These are phyloP conservation scores for Colletotrichum agaves DNA, from an alignment of 2,329 filamentous ascomycete genomes.

Conservation along the genomic window DNA sequence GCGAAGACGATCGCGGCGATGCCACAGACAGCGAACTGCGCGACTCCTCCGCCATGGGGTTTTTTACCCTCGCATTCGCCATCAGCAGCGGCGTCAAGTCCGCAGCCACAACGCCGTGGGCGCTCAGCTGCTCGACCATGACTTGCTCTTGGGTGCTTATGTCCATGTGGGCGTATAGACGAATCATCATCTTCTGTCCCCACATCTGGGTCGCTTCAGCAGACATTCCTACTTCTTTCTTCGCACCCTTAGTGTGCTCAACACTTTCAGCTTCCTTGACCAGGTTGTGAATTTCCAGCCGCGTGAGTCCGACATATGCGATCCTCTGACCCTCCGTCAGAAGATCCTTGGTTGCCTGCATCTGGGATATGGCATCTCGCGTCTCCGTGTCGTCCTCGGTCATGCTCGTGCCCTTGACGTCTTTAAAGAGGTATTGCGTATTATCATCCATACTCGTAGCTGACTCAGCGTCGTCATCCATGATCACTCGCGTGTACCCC, in stretches of 20 bases:
- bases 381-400: constrained; percentile 81
- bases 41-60: constrained; percentile 77
- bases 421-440: constrained; percentile 93
- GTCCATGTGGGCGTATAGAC: constrained; percentile 95
- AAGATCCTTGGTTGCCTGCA: constrained; percentile 95
- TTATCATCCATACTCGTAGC: constrained; percentile 98
- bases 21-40: constrained; percentile 16
- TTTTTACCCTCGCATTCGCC: constrained; percentile 92
- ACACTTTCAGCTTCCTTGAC: constrained; percentile 73
- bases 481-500: constrained; percentile 93
- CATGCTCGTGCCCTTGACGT: constrained; percentile 68
- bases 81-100: constrained; percentile 90
- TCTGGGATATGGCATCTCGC: constrained; percentile 86
- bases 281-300: constrained; percentile 84
- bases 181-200: constrained; percentile 98
- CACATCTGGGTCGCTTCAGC: constrained; percentile 91
- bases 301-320: constrained; percentile 91
- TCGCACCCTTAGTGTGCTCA: constrained; percentile 70
- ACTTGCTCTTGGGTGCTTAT: constrained; percentile 91
- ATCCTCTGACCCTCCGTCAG: constrained; percentile 95
- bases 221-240: constrained; percentile 76
- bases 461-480: constrained; percentile 94
- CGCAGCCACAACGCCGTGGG: constrained; percentile 86
- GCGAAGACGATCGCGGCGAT: constrained; percentile 8
- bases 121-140: constrained; percentile 97